These are phyloP conservation scores for Ustilago xerochloae DNA, from an alignment of 1,284 basidiomycete species.

Conservation along the genomic window DNA sequence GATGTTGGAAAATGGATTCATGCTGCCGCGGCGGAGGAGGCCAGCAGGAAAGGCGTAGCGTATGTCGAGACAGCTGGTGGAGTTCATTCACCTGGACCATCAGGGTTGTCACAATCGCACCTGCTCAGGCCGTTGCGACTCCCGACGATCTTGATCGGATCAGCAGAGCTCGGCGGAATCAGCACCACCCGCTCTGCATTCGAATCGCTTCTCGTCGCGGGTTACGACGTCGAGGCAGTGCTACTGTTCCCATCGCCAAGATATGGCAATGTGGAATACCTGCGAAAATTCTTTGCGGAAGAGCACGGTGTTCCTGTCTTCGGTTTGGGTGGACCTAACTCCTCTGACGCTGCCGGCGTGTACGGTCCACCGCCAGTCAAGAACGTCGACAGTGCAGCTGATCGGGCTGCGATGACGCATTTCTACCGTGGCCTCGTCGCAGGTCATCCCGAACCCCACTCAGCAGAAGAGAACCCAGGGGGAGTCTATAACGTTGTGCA, in stretches of 20 bases:
- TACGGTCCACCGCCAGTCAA: constrained; percentile 68
- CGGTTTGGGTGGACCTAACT: constrained; percentile 51
- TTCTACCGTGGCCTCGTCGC: constrained; percentile 75
- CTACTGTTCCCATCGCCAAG: constrained; percentile 80
- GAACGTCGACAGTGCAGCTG: constrained; percentile 71
- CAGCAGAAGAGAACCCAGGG: constrained; percentile 18
- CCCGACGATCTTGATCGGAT: constrained; percentile 87
- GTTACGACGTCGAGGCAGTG: constrained; percentile 88
- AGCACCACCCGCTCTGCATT: constrained; percentile 93
- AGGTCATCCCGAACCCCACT: constrained; percentile 33
- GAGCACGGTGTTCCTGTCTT: constrained; percentile 73
- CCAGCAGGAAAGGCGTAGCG: constrained; percentile 69
- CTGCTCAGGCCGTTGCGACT: constrained; percentile 75
- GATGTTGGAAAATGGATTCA: constrained; percentile 77
- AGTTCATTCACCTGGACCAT: constrained; percentile 89
- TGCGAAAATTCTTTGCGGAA: constrained; percentile 79
- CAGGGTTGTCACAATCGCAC: constrained; percentile 80
- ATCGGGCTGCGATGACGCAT: constrained; percentile 74
- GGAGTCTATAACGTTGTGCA: constrained; percentile 73
- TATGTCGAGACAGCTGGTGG: constrained; percentile 96
- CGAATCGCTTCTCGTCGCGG: constrained; percentile 88
- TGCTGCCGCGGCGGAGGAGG: constrained; percentile 69
- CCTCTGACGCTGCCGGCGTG: neutral
- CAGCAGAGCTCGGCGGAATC: constrained; percentile 90
- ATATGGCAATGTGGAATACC: constrained; percentile 80